phyloP scores from a whole-genome alignment of 2,329 filamentous ascomycete genomes.

The Meredithiella fracta region DNA sequence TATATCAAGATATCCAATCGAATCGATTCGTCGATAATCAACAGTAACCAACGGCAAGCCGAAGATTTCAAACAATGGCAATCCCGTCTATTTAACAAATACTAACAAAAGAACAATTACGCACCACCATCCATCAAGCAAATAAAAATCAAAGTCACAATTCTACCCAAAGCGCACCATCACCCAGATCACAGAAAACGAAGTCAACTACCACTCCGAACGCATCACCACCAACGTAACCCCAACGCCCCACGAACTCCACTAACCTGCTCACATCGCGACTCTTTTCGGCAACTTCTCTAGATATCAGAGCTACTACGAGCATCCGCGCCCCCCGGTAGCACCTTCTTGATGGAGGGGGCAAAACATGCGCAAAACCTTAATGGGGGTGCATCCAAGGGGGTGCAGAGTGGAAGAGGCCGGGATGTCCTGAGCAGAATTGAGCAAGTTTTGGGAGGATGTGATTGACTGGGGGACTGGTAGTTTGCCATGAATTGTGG shows the following conservation, averaged over 20 bases:
- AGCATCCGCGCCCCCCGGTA: too few relatives aligned
- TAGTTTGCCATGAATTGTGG: not conserved
- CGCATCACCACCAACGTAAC: too few relatives aligned
- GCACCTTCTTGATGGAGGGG: not conserved
- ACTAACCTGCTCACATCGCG: not conserved
- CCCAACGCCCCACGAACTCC: not conserved
- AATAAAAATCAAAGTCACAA: not conserved
- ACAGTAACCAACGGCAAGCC: not conserved
- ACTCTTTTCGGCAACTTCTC: not conserved
- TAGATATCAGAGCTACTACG: too few relatives aligned
- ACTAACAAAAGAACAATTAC: not conserved
- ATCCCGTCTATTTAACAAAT: not conserved
- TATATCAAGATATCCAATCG: not conserved
- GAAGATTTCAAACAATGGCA: not conserved
- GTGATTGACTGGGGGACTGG: not conserved
- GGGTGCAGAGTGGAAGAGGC: not conserved
- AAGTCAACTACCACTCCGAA: too few relatives aligned
- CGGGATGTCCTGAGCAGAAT: not conserved
- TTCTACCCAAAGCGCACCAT: not conserved
- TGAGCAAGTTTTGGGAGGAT: constrained; percentile 1
- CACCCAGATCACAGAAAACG: too few relatives aligned
- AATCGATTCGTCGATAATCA: not conserved
- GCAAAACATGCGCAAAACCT: not conserved
- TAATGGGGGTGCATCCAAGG: not conserved
- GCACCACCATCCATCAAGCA: not conserved